phyloP scores from a whole-genome alignment of 805 yeast genomes.

The Hanseniaspora clermontiae region DNA sequence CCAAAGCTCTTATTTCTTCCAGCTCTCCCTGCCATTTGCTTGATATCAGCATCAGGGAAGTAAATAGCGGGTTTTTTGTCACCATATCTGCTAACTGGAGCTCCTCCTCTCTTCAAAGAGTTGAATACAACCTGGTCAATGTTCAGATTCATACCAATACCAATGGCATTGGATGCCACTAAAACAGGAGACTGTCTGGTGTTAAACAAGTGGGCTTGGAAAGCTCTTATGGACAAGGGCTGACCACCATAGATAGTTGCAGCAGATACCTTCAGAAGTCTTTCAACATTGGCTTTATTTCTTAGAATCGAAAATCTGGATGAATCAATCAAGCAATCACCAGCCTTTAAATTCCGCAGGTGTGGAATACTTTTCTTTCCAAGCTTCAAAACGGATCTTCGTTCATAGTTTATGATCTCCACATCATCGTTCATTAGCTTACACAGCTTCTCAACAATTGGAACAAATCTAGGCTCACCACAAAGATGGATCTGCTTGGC shows the following conservation, averaged over 20 bases:
- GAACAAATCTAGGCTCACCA: conserved; percentile 83
- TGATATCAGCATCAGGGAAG: conserved; percentile 54
- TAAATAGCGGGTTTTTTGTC: conserved; percentile 27
- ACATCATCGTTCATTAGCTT: conserved; percentile 68
- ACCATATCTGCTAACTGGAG: too few relatives aligned
- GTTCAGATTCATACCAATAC: conserved; percentile 88
- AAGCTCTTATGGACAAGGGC: conserved; percentile 87
- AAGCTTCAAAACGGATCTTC: conserved; percentile 61
- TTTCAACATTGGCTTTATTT: conserved; percentile 57
- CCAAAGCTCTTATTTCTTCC: conserved; percentile 48
- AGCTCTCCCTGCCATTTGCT: conserved; percentile 94
- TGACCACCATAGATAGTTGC: conserved; percentile 90
- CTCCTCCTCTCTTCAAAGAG: conserved; percentile 57
- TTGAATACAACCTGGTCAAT: conserved; percentile 72
- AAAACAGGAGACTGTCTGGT: conserved; percentile 66
- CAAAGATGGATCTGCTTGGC: conserved; percentile 84
- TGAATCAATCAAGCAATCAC: conserved; percentile 86
- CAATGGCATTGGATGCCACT: conserved; percentile 93
- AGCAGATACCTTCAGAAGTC: conserved; percentile 47
- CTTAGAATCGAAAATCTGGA: conserved; percentile 61
- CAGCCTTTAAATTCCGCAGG: conserved; percentile 35
- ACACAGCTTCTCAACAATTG: conserved; percentile 46
- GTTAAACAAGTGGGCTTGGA: conserved; percentile 72
- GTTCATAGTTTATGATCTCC: conserved; percentile 53
- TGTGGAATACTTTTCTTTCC: conserved; percentile 31